Evolutionary conservation across 1,284 basidiomycete genomes (phyloP).

Genomic region (Marasmius fiardii): DNA sequence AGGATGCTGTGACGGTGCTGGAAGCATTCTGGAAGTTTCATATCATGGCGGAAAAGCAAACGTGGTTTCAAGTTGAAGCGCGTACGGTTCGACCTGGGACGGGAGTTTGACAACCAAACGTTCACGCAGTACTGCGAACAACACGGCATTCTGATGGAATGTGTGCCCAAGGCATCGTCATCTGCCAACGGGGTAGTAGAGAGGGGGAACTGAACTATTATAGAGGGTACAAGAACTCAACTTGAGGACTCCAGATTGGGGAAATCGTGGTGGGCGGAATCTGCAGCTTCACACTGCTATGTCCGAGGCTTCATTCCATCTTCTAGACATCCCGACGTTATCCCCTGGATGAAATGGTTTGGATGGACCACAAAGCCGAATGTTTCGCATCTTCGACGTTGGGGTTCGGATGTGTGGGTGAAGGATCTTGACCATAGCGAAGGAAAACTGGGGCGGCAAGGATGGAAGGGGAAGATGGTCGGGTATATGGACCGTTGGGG

Average conservation of each 20-base stretch:
- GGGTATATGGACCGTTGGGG: slow-evolving; percentile 14
- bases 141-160: slow-evolving; percentile 11
- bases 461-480: slow-evolving; percentile 13
- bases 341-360: too few relatives aligned
- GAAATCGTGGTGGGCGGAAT: slow-evolving; percentile 12
- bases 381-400: slow-evolving; percentile 7
- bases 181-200: slow-evolving; percentile 11
- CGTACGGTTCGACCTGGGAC: not conserved
- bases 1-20: not conserved
- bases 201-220: slow-evolving; percentile 6
- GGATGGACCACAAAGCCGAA: not conserved
- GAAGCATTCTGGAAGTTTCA: not conserved
- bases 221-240: slow-evolving; percentile 5
- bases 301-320: slow-evolving; percentile 5
- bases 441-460: slow-evolving; percentile 13
- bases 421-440: slow-evolving; percentile 11
- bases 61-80: not conserved
- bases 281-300: slow-evolving; percentile 10
- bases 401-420: slow-evolving; percentile 14
- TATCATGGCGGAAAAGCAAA: not conserved
- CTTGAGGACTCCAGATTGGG: not conserved
- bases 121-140: slow-evolving; percentile 8
- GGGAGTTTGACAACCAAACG: slow-evolving; percentile 7
- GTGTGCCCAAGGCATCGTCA: slow-evolving; percentile 14
- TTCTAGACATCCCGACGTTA: not conserved